A percentile compares a stretch with the other conserved stretches of the same genome.
Evolutionary conservation across 1,284 basidiomycete genomes (phyloP).

Genomic region (Ustilago nuda): DNA sequence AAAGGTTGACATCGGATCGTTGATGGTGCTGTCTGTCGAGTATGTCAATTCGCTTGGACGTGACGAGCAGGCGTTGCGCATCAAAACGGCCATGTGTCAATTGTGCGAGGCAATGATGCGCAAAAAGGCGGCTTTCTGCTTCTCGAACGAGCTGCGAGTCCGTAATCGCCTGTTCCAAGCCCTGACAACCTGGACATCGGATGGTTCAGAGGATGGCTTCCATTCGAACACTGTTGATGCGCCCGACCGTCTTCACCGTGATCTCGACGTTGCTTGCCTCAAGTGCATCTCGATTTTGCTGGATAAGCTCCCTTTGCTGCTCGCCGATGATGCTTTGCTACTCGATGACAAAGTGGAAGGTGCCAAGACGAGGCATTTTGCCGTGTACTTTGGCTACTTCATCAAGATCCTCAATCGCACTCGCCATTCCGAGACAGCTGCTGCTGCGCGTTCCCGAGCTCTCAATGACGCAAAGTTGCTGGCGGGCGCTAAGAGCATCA

Average conservation of each 20-base stretch:
- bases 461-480: conserved; percentile 20
- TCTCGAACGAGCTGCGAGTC: conserved; percentile 62
- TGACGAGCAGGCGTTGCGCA: conserved; percentile 60
- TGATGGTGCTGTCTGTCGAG: conserved; percentile 66
- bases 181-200: conserved; percentile 64
- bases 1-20: conserved; percentile 61
- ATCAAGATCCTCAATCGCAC: conserved; percentile 66
- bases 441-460: conserved; percentile 23
- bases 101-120: conserved; percentile 63
- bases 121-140: conserved; percentile 58
- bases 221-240: conserved; percentile 32
- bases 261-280: conserved; percentile 63
- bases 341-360: conserved; percentile 66
- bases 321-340: conserved; percentile 63
- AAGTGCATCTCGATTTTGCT: conserved; percentile 63
- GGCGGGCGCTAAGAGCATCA: conserved; percentile 21
- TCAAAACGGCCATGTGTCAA: conserved; percentile 64
- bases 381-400: conserved; percentile 63
- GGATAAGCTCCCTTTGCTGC: conserved; percentile 60
- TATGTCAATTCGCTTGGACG: conserved; percentile 63
- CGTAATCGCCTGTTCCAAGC: conserved; percentile 66
- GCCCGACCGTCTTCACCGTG: conserved; percentile 59
- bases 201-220: conserved; percentile 49
- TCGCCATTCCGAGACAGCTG: conserved; percentile 41
- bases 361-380: conserved; percentile 64